Evolutionary conservation across 495 filamentous ascomycete species (phyloP).

Genomic region (Monascus purpureus): DNA sequence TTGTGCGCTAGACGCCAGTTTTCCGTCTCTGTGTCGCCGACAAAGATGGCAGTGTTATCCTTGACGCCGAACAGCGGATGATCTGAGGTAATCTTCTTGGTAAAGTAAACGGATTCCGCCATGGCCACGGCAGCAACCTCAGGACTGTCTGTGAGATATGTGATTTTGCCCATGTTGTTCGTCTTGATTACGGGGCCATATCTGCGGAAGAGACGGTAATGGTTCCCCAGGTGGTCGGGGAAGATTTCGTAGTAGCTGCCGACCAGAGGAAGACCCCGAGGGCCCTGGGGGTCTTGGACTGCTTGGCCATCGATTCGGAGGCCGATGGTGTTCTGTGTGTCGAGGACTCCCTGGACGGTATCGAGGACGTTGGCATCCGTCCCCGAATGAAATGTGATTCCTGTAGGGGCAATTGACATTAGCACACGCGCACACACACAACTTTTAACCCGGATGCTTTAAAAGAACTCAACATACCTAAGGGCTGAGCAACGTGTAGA

Average conservation of each 20-base stretch:
- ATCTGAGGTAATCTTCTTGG: slow-evolving; percentile 34
- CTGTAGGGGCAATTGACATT: no score
- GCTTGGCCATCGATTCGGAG: slow-evolving; percentile 30
- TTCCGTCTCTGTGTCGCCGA: slow-evolving; percentile 35
- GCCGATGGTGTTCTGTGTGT: slow-evolving; percentile 15
- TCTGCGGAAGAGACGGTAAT: slow-evolving; percentile 37
- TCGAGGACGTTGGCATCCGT: no score
- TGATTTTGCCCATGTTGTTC: slow-evolving; percentile 33
- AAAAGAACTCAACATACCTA: no score
- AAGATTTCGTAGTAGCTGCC: slow-evolving; percentile 42
- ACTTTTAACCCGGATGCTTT: no score
- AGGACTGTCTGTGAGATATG: slow-evolving; percentile 38
- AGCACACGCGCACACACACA: no score
- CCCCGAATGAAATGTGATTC: no score
- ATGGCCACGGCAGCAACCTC: slow-evolving; percentile 25
- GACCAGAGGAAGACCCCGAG: slow-evolving; percentile 31
- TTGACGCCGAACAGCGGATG: slow-evolving; percentile 37
- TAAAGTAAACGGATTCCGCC: slow-evolving; percentile 33
- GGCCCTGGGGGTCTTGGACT: slow-evolving; percentile 31
- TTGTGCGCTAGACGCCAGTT: slow-evolving; percentile 37
- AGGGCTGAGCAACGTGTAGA: no score
- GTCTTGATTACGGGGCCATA: slow-evolving; percentile 43
- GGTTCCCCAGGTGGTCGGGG: slow-evolving; percentile 45
- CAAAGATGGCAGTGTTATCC: slow-evolving; percentile 32
- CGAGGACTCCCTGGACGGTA: no score